Conservation (phyloP, 768 basidiomycete genomes). For the Cubamyces sp. region DNA sequence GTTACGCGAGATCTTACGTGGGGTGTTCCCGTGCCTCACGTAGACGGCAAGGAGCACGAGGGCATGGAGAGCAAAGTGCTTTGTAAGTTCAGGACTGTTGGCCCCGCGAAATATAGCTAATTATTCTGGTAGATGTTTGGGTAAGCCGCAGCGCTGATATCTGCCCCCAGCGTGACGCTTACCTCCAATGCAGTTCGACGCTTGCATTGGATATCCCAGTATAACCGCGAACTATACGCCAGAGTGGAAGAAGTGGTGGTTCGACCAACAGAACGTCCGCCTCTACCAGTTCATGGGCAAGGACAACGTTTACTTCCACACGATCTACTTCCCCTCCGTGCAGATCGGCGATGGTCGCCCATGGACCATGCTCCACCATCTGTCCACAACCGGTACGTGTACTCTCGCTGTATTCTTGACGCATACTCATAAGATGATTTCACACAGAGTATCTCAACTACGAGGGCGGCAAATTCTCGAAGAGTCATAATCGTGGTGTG, state of each 20-base stretch:
- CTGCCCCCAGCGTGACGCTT: neutral
- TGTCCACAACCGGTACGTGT: conserved; percentile 87
- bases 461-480: conserved; percentile 98
- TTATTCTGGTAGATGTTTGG: conserved; percentile 76
- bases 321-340: conserved; percentile 91
- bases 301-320: conserved; percentile 99
- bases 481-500: conserved; percentile 94
- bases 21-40: conserved; percentile 91
- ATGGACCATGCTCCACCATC: conserved; percentile 94
- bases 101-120: neutral
- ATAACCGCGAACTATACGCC: conserved; percentile 95
- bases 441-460: conserved; percentile 91
- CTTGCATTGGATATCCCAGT: conserved; percentile 95
- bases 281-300: conserved; percentile 99
- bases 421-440: neutral
- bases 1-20: conserved; percentile 93
- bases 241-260: conserved; percentile 98
- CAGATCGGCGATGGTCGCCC: conserved; percentile 85
- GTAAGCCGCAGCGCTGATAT: conserved; percentile 49
- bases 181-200: conserved; percentile 73
- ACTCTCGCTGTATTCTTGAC: neutral
- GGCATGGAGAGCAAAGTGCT: conserved; percentile 95
- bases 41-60: conserved; percentile 70
- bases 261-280: conserved; percentile 84
- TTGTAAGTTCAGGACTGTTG: conserved; percentile 58